Conservation (phyloP, 1,284 basidiomycete genomes). For the Bondarzewia mesenterica region DNA sequence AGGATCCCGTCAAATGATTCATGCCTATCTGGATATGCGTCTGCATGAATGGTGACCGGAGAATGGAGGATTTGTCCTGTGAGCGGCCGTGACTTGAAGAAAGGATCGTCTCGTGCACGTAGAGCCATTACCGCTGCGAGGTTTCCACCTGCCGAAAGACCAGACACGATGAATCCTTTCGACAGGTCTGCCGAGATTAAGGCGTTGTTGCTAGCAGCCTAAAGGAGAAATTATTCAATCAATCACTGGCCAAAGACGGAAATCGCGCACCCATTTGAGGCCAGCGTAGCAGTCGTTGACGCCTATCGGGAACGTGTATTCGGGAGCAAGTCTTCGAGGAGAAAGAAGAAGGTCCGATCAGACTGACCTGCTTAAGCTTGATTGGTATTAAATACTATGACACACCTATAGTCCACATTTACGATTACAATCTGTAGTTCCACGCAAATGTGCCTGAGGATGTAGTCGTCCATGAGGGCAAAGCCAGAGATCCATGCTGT, state of each 20-base stretch:
- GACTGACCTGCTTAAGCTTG: background rate
- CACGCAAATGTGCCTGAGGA: background rate
- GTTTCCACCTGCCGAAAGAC: constrained; percentile 12
- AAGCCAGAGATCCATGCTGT: constrained; percentile 1
- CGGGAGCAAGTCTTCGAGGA: constrained; percentile 2
- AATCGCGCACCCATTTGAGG: constrained; percentile 2
- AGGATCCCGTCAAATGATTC: too few species aligned
- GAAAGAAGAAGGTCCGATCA: too few species aligned
- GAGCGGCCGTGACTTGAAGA: constrained; percentile 4
- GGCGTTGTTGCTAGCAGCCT: constrained; percentile 1
- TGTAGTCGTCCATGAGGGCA: constrained; percentile 3
- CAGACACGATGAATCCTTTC: constrained; percentile 12
- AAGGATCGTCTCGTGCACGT: constrained; percentile 10
- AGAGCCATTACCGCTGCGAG: constrained; percentile 11
- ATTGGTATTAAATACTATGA: too few species aligned
- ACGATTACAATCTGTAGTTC: background rate
- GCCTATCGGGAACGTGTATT: background rate
- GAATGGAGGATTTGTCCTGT: constrained; percentile 11
- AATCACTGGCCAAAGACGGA: background rate
- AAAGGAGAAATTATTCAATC: too few species aligned
- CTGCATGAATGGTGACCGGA: constrained; percentile 8
- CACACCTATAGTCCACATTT: constrained; percentile 4
- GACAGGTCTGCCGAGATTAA: constrained; percentile 1
- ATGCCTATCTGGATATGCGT: constrained; percentile 11
- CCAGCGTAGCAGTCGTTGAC: constrained; percentile 1